Conservation (phyloP, 306 rosid species). For the Coriaria nepalensis region DNA sequence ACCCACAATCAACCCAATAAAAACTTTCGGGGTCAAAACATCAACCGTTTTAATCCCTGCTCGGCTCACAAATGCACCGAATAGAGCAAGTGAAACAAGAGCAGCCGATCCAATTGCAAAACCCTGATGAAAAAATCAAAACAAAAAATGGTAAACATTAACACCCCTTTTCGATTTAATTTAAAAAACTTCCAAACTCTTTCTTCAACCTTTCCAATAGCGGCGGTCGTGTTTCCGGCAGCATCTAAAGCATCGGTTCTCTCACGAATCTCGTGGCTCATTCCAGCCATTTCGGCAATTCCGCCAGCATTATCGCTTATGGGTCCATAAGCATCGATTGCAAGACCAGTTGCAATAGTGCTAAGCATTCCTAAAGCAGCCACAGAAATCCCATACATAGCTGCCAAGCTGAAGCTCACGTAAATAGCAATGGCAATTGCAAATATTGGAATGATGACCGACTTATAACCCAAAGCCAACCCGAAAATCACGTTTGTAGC, state of each 20-base stretch:
- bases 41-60: constrained; percentile 46
- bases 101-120: constrained; percentile 71
- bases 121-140: constrained; percentile 22
- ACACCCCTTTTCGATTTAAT: neutral
- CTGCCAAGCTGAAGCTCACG: constrained; percentile 64
- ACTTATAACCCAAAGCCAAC: constrained; percentile 55
- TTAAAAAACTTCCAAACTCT: neutral
- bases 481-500: constrained; percentile 63
- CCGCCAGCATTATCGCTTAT: constrained; percentile 68
- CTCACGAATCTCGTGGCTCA: constrained; percentile 54
- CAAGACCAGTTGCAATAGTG: constrained; percentile 59
- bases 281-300: constrained; percentile 65
- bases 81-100: constrained; percentile 51
- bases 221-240: constrained; percentile 74
- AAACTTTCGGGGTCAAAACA: constrained; percentile 45
- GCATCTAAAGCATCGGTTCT: constrained; percentile 63
- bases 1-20: constrained; percentile 56
- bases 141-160: neutral
- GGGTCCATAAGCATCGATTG: constrained; percentile 73
- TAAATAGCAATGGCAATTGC: constrained; percentile 54
- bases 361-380: constrained; percentile 74
- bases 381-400: constrained; percentile 61
- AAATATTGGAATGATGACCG: constrained; percentile 54
- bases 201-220: constrained; percentile 53
- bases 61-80: constrained; percentile 58